Base-by-base conservation (phyloP, 106 monocot species). In the Apostasia ramifera region DNA sequence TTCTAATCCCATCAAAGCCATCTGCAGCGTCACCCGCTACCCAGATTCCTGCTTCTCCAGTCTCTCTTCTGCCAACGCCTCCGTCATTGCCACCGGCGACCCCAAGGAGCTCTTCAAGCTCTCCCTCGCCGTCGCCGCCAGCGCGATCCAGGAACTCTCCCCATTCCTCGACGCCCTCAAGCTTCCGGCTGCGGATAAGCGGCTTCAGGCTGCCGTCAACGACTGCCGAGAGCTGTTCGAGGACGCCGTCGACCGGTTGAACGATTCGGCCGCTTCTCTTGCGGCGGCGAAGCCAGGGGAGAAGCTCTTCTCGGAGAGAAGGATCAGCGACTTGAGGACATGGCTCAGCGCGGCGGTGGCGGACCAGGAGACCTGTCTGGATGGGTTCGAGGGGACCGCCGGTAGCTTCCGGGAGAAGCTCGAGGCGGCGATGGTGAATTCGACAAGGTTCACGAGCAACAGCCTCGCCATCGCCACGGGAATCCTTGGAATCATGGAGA, bases 331-430 rank as follows among this genome's bases (percentile, higher is more conserved):
- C 66, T 67, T 87, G 53, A 77, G 57, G 71, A 69, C 71, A 3
- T 78, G 80, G 80, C 80, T 84, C 65, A 75, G 74, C 71, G 79
- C 82, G 38, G 77, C 78, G 52, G 57, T 77, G 3, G 84, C 83
- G 41, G 81, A 87, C 75, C 79, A 83, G 58, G 74, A 81, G 44
- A 87, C 77, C 13, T 87, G 87, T 75, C 46, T 87, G 13, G 81
- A 84, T 54, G 81, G 83, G 51, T 81, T 87, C 56, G 70, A 68
- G 8, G 63, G 69, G 53, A n/a, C 63, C 7, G 63, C 59, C 44
- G 43, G 53, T 8, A 66, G 66, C 46, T 71, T 81, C 5, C 52
- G 66, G 5, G 73, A 13, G 46, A 47, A 63, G 40, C 78, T 85
- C 78, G 66, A 57, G 10, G 43, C 55, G 39, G 74, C 85, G 0